These are phyloP conservation scores for Hypoxylon intermedium DNA, from an alignment of 495 filamentous ascomycete genomes.

Conservation along the genomic window DNA sequence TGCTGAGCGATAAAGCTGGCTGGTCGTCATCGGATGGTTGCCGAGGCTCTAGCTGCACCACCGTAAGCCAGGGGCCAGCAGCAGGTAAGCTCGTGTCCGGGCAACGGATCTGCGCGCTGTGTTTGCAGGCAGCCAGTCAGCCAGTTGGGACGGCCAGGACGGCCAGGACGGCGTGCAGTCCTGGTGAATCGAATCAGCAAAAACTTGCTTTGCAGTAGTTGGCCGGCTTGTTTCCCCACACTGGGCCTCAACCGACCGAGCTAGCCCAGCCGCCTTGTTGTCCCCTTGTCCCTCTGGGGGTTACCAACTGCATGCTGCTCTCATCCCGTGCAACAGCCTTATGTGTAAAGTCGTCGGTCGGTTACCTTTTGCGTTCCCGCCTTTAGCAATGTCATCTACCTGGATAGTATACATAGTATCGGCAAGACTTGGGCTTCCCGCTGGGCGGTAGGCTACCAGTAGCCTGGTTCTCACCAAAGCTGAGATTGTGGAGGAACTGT, in stretches of 20 bases:
- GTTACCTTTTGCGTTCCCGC: constrained; percentile 1
- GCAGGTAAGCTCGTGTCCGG: constrained; percentile 29
- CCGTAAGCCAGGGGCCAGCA: constrained; percentile 15
- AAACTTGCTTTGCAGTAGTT: constrained; percentile 28
- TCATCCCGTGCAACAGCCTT: constrained; percentile 6
- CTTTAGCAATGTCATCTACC: too few relatives aligned
- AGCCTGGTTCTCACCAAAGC: constrained; percentile 6
- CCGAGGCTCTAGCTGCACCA: constrained; percentile 21
- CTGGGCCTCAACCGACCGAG: constrained; percentile 2
- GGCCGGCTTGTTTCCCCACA: constrained; percentile 23
- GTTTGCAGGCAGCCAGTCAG: constrained; percentile 30
- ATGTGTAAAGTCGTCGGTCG: neutral
- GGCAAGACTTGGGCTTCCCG: constrained; percentile 6
- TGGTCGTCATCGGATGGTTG: constrained; percentile 23
- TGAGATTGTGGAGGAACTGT: constrained; percentile 7
- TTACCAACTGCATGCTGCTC: constrained; percentile 11
- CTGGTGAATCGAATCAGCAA: constrained; percentile 16
- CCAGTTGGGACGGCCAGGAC: constrained; percentile 11
- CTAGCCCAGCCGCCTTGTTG: constrained; percentile 18
- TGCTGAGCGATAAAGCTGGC: neutral
- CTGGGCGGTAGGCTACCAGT: constrained; percentile 21
- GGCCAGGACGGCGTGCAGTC: constrained; percentile 23
- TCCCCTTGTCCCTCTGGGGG: neutral
- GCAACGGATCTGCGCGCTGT: constrained; percentile 33
- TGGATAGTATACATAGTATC: too few relatives aligned